phyloP scores from a whole-genome alignment of 2,329 filamentous ascomycete species.

The Sclerotinia nivalis region DNA sequence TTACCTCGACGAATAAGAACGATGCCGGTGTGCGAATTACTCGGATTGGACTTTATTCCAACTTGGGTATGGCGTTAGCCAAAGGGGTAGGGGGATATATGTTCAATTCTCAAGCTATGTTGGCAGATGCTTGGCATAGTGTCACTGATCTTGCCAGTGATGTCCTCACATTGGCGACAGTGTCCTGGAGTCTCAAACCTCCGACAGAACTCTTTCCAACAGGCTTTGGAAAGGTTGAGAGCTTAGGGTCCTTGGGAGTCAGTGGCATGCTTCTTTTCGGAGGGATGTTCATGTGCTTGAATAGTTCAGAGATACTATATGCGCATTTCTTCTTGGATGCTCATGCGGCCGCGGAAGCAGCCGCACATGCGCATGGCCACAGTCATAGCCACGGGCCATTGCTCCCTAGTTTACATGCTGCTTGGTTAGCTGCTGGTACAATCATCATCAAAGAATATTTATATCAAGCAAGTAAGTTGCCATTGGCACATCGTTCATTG shows the following conservation, averaged over 20 bases:
- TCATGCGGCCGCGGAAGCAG: slow-evolving; percentile 52
- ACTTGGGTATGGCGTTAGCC: slow-evolving; percentile 88
- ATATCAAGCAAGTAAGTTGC: slow-evolving; percentile 86
- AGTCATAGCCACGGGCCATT: slow-evolving; percentile 63
- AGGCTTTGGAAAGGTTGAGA: slow-evolving; percentile 98
- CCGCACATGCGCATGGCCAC: slow-evolving; percentile 60
- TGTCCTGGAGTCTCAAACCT: slow-evolving; percentile 87
- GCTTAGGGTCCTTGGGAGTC: slow-evolving; percentile 87
- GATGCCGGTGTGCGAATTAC: slow-evolving; percentile 96
- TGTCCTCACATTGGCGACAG: slow-evolving; percentile 88
- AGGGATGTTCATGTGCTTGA: slow-evolving; percentile 88
- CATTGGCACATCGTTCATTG: background rate
- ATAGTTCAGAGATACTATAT: slow-evolving; percentile 69
- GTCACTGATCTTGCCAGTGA: slow-evolving; percentile 95
- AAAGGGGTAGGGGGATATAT: slow-evolving; percentile 91
- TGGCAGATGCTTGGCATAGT: slow-evolving; percentile 93
- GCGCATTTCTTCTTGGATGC: slow-evolving; percentile 71
- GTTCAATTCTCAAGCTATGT: slow-evolving; percentile 92
- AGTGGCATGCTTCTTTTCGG: slow-evolving; percentile 87
- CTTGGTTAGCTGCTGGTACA: slow-evolving; percentile 88
- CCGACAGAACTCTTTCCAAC: slow-evolving; percentile 82
- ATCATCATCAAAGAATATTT: slow-evolving; percentile 96
- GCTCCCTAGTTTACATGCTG: slow-evolving; percentile 86
- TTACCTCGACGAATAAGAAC: slow-evolving; percentile 79
- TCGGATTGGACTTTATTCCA: slow-evolving; percentile 81